A percentile compares a stretch with the other conserved stretches of the same genome.
Evolutionary conservation across 768 basidiomycete genomes (phyloP).

Genomic region (Auriculariales sp.): DNA sequence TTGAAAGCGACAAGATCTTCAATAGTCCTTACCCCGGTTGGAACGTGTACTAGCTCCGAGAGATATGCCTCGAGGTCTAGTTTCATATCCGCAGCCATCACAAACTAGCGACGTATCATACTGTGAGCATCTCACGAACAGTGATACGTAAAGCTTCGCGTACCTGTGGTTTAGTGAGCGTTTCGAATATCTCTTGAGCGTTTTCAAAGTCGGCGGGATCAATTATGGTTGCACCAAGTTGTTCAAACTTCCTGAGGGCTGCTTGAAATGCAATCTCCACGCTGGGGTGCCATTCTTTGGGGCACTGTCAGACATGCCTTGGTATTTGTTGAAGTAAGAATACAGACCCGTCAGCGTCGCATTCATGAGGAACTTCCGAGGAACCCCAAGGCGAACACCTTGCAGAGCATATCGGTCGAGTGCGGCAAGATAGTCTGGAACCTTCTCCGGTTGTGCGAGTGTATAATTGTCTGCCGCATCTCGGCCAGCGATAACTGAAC

Average conservation of each 20-base stretch:
- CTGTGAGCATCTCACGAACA: background rate
- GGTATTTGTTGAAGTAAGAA: background rate
- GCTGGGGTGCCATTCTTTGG: constrained; percentile 11
- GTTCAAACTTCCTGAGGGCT: constrained; percentile 21
- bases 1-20: constrained; percentile 47
- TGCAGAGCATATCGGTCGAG: constrained; percentile 31
- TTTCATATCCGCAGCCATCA: constrained; percentile 21
- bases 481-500: constrained; percentile 24
- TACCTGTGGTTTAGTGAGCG: no score
- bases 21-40: constrained; percentile 38
- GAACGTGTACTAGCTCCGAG: constrained; percentile 31
- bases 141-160: constrained; percentile 22
- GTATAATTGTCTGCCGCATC: constrained; percentile 29
- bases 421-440: constrained; percentile 44
- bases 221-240: constrained; percentile 34
- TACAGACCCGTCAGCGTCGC: constrained; percentile 11
- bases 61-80: constrained; percentile 37
- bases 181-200: constrained; percentile 31
- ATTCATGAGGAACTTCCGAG: constrained; percentile 20
- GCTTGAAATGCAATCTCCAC: constrained; percentile 23
- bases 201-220: constrained; percentile 47
- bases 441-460: constrained; percentile 25
- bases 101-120: constrained; percentile 3
- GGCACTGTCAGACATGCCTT: background rate
- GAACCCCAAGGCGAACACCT: constrained; percentile 36